phyloP scores from a whole-genome alignment of 1,284 basidiomycete genomes.

The Phaffia rhodozyma region DNA sequence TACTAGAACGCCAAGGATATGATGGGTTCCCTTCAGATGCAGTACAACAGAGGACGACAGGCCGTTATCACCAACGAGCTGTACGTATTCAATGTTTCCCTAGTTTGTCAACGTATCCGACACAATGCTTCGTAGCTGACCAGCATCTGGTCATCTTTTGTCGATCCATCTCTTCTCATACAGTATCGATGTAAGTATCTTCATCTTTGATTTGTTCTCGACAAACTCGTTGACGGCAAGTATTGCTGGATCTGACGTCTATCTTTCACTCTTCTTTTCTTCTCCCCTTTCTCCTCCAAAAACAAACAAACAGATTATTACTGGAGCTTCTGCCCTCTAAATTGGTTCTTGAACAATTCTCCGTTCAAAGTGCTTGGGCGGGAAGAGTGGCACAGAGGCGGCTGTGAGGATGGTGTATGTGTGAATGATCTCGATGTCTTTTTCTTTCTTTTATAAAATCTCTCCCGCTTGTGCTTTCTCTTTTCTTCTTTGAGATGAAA shows the following conservation, averaged over 20 bases:
- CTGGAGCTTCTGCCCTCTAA: conserved; percentile 13
- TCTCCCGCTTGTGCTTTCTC: neutral
- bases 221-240: too few species aligned
- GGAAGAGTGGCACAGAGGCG: neutral
- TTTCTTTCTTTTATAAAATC: neutral
- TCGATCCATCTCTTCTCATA: neutral
- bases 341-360: too few species aligned
- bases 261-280: neutral
- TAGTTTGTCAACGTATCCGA: neutral
- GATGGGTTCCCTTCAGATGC: conserved; percentile 73
- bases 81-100: conserved; percentile 14
- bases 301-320: conserved; percentile 10
- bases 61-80: conserved; percentile 59
- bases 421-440: neutral
- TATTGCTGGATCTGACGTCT: neutral
- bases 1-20: conserved; percentile 77
- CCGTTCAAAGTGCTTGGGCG: neutral
- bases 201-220: too few species aligned
- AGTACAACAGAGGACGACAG: conserved; percentile 99
- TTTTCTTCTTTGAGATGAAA: neutral
- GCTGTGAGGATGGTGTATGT: neutral
- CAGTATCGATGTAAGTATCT: conserved; percentile 28
- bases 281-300: too few species aligned
- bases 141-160: neutral
- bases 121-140: too few species aligned